Evolutionary conservation across 2,329 filamentous ascomycete species (phyloP).

Genomic region (Fusarium sp.): DNA sequence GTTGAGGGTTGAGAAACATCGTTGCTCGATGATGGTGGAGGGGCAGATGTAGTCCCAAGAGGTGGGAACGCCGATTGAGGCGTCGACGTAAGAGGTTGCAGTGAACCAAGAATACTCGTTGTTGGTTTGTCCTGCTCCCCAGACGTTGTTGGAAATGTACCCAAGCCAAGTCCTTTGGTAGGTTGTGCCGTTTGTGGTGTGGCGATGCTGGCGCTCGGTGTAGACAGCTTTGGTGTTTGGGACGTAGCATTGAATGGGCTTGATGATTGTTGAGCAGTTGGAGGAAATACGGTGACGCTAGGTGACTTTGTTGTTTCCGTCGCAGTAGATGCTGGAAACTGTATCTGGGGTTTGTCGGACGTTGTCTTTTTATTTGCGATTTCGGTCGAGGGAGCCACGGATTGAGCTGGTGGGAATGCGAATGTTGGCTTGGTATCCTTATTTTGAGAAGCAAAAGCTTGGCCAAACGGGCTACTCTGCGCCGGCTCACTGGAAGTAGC

Average conservation of each 20-base stretch:
- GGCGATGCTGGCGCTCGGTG: not conserved
- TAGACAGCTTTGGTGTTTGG: slow-evolving; percentile 15
- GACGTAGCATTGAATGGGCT: slow-evolving; percentile 23
- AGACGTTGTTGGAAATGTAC: not conserved
- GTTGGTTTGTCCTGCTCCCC: slow-evolving; percentile 17
- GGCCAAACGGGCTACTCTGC: slow-evolving; percentile 28
- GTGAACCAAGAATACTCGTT: slow-evolving; percentile 11
- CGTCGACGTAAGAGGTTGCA: slow-evolving; percentile 1
- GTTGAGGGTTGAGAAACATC: slow-evolving; percentile 15
- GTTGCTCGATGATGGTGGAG: slow-evolving; percentile 1
- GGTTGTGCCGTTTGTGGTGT: slow-evolving; percentile 5
- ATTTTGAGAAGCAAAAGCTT: slow-evolving; percentile 9
- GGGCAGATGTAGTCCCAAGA: slow-evolving; percentile 11
- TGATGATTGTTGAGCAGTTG: slow-evolving; percentile 36
- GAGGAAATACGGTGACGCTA: slow-evolving; percentile 27
- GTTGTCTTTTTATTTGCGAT: slow-evolving; percentile 12
- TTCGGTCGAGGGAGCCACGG: slow-evolving; percentile 5
- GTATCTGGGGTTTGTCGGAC: not conserved
- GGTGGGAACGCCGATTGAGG: slow-evolving; percentile 33
- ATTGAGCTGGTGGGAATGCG: slow-evolving; percentile 21
- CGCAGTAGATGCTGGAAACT: not conserved
- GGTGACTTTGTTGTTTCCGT: slow-evolving; percentile 28
- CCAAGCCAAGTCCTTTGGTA: not conserved
- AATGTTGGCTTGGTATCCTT: slow-evolving; percentile 10
- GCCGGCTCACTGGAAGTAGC: slow-evolving; percentile 1